Percentiles rank a stretch among this genome's conserved stretches.
Evolutionary conservation across 352 stramenopile species (phyloP).

Genomic region (Phytophthora megakarya): DNA sequence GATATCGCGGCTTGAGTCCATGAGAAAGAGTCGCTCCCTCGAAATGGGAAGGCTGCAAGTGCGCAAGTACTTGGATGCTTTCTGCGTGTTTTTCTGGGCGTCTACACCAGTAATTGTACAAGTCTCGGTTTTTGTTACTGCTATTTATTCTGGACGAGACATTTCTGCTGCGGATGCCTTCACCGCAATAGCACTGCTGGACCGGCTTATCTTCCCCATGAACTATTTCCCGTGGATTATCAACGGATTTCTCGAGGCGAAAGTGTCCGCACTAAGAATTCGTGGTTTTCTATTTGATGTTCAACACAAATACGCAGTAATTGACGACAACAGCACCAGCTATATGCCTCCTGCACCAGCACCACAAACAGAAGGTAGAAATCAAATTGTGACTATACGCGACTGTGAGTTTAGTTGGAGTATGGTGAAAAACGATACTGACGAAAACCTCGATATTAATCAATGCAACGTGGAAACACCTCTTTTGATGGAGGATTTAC

Average conservation of each 20-base stretch:
- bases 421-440: not conserved
- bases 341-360: too few species aligned
- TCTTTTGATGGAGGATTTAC: conserved; percentile 20
- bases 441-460: conserved; percentile 2
- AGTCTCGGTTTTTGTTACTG: conserved; percentile 78
- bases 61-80: conserved; percentile 89
- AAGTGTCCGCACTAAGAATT: conserved; percentile 81
- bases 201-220: conserved; percentile 91
- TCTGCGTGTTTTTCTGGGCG: conserved; percentile 92
- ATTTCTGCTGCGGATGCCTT: conserved; percentile 84
- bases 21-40: conserved; percentile 52
- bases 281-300: conserved; percentile 69
- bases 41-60: conserved; percentile 75
- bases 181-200: conserved; percentile 84
- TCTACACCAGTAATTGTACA: conserved; percentile 89
- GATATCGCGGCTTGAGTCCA: conserved; percentile 45
- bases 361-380: not conserved
- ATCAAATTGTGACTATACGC: conserved; percentile 25
- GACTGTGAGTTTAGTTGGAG: conserved; percentile 43
- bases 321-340: not conserved
- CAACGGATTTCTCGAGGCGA: conserved; percentile 87
- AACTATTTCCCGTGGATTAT: conserved; percentile 93
- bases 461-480: conserved; percentile 20
- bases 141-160: conserved; percentile 72
- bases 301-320: too few species aligned